Base-by-base conservation (phyloP, 2,329 filamentous ascomycete genomes). In the Alternaria brassicae region DNA sequence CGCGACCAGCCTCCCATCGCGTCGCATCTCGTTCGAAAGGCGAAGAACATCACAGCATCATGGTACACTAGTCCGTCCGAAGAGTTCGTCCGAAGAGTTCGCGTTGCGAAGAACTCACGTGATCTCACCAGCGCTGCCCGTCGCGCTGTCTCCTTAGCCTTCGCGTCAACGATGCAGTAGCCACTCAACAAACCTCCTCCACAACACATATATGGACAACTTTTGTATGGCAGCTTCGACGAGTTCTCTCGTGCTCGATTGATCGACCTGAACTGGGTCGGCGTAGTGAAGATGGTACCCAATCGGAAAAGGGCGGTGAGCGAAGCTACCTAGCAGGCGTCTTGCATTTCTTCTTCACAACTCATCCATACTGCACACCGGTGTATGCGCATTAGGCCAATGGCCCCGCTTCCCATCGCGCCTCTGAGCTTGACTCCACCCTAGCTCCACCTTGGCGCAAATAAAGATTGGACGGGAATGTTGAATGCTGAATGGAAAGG, bases 221-320 rank as follows among this genome's bases (percentile, higher is more conserved):
- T 13, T 19, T 27, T 9, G 12, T 30, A 37, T 42, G 32, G 32
- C 4, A 34, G n/a, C 15, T 40, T 25, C 15, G n/a, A 21, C 25
- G 15, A 40, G 9, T 8, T n/a, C 12, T 12, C 36, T 25, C 41
- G 23, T 42, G 41, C 23, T 49, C 21, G n/a, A 30, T 34, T 28
- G 34, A 19, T 28, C 15, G 17, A 47, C 28, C 30, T 30, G 36
- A 45, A 41, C 12, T n/a, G 39, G 30, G n/a, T 36, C 27, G n/a
- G 36, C 52, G n/a, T 23, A n/a, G 3, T 23, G 37, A 27, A 21
- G 15, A 49, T 32, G 41, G 54, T 53, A 52, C 56, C 62, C 47
- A 60, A 61, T 60, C 21, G 53, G 55, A 66, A 70, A 48, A 67
- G 59, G 64, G 69, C 69, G 69, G 69, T 72, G 68, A 64, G 62